Evolutionary conservation across 2,329 filamentous ascomycete genomes (phyloP).

Genomic region (Tolypocladium ophioglossoides): DNA sequence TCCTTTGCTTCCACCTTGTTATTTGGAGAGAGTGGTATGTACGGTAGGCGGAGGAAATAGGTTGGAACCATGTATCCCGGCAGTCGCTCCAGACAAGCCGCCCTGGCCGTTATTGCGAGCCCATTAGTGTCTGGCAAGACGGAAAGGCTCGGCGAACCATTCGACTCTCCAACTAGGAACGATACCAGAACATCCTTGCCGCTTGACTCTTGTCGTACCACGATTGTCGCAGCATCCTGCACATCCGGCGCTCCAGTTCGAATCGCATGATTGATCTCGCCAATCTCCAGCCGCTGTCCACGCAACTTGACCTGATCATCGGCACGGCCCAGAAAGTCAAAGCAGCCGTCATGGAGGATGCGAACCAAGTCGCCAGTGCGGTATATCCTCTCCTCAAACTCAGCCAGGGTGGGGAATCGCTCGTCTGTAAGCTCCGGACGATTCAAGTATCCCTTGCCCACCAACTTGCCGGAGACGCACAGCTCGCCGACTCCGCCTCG

Average conservation of each 20-base stretch:
- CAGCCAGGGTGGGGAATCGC: slow-evolving; percentile 57
- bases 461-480: slow-evolving; percentile 76
- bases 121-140: slow-evolving; percentile 19
- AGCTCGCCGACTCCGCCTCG: slow-evolving; percentile 77
- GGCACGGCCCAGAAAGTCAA: slow-evolving; percentile 77
- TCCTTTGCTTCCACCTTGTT: slow-evolving; percentile 77
- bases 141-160: slow-evolving; percentile 6
- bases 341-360: slow-evolving; percentile 67
- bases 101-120: slow-evolving; percentile 36
- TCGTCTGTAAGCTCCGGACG: slow-evolving; percentile 66
- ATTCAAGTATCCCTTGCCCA: slow-evolving; percentile 84
- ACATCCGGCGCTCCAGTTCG: slow-evolving; percentile 46
- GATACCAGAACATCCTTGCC: slow-evolving; percentile 77
- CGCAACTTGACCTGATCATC: slow-evolving; percentile 91
- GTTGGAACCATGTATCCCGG: slow-evolving; percentile 88
- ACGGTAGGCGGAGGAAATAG: slow-evolving; percentile 61
- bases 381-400: slow-evolving; percentile 57
- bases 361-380: slow-evolving; percentile 83
- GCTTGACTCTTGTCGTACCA: slow-evolving; percentile 57
- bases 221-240: slow-evolving; percentile 64
- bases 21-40: slow-evolving; percentile 73
- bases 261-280: slow-evolving; percentile 82
- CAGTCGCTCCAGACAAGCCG: slow-evolving; percentile 57
- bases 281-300: slow-evolving; percentile 80
- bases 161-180: slow-evolving; percentile 41